These are phyloP conservation scores for Colletotrichum lini DNA, from an alignment of 2,329 filamentous ascomycete species.

Conservation along the genomic window DNA sequence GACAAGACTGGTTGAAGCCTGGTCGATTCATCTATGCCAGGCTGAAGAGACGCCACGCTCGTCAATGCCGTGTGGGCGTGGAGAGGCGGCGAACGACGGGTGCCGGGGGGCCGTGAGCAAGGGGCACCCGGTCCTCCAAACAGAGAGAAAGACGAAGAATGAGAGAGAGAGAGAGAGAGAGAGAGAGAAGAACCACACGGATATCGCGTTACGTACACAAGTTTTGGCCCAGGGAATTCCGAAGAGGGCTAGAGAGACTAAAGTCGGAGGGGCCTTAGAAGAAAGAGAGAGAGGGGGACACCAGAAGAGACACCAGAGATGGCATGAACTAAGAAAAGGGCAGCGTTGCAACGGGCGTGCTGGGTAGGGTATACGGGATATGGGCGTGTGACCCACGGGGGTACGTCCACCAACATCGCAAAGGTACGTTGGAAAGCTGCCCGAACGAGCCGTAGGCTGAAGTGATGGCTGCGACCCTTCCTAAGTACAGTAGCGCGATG, in stretches of 20 bases:
- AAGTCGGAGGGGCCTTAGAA: not conserved
- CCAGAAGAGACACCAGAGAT: not conserved
- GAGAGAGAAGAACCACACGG: too few relatives aligned
- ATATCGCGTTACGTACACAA: not conserved
- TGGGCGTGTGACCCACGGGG: not conserved
- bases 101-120: slow-evolving; percentile 13
- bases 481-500: not conserved
- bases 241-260: not conserved
- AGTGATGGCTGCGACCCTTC: slow-evolving; percentile 44
- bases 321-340: slow-evolving; percentile 20
- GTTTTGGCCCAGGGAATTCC: not conserved
- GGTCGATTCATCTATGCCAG: slow-evolving; percentile 30
- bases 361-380: slow-evolving; percentile 32
- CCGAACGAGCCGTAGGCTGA: slow-evolving; percentile 65
- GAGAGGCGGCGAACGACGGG: slow-evolving; percentile 24
- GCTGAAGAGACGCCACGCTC: slow-evolving; percentile 34
- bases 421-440: slow-evolving; percentile 53
- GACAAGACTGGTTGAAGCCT: not conserved
- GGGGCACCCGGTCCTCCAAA: slow-evolving; percentile 9
- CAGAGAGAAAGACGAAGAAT: not conserved
- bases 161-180: too few relatives aligned
- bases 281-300: not conserved
- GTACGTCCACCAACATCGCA: not conserved
- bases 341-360: slow-evolving; percentile 26
- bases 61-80: slow-evolving; percentile 35